Evolutionary conservation across 2,329 filamentous ascomycete species (phyloP).

Genomic region (Phialophora macrospora): DNA sequence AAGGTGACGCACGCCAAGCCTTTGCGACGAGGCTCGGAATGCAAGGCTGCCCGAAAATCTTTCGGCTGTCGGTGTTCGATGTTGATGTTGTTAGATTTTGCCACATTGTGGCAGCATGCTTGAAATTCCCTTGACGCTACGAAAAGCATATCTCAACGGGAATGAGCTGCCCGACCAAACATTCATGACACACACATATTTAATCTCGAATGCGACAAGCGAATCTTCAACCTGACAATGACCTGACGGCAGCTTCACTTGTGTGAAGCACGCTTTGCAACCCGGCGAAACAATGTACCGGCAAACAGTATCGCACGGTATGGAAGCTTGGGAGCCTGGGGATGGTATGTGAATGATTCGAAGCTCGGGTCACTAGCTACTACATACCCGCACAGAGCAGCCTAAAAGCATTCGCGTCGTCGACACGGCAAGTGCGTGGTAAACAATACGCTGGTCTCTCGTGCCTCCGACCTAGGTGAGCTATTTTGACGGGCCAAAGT

Average conservation of each 20-base stretch:
- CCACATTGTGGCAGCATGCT: not conserved
- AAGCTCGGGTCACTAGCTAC: not conserved
- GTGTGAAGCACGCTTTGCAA: not conserved
- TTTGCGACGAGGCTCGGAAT: slow-evolving; percentile 43
- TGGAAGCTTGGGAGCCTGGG: not conserved
- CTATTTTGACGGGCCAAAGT: not conserved
- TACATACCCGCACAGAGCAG: not conserved
- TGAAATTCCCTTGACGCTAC: not conserved
- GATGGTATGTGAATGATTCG: not conserved
- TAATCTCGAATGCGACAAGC: not conserved
- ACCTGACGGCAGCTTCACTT: not conserved
- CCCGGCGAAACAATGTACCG: not conserved
- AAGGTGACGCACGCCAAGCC: not conserved
- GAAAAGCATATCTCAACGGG: not conserved
- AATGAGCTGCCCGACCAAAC: not conserved
- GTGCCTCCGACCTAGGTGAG: not conserved
- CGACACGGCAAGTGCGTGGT: not conserved
- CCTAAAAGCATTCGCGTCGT: not conserved
- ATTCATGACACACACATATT: not conserved
- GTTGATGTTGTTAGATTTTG: not conserved
- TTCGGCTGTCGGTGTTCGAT: not conserved
- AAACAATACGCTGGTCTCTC: not conserved
- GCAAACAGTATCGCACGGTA: not conserved
- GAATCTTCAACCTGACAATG: not conserved
- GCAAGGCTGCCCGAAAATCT: slow-evolving; percentile 52